Evolutionary conservation across 2,329 filamentous ascomycete genomes (phyloP).

Genomic region (Diaporthe citriasiana): DNA sequence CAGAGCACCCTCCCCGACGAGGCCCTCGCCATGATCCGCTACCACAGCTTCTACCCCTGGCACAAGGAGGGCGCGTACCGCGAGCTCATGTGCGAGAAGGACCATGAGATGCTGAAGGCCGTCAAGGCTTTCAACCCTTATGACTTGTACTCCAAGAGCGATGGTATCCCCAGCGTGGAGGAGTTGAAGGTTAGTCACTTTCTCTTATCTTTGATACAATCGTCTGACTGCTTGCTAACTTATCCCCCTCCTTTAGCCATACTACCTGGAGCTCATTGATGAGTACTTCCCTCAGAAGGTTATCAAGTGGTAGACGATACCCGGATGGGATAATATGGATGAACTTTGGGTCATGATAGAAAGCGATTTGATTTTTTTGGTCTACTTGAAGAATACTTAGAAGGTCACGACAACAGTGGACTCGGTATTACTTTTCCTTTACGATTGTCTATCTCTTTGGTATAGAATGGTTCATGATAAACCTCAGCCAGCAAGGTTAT

Average conservation of each 20-base stretch:
- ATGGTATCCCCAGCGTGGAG: slow-evolving; percentile 81
- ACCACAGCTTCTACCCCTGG: slow-evolving; percentile 95
- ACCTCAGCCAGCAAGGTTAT: neutral
- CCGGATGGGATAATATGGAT: neutral
- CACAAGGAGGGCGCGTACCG: slow-evolving; percentile 84
- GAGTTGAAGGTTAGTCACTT: slow-evolving; percentile 75
- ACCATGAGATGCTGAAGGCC: slow-evolving; percentile 83
- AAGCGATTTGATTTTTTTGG: slow-evolving; percentile 33
- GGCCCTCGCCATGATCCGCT: slow-evolving; percentile 91
- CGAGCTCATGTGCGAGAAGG: slow-evolving; percentile 87
- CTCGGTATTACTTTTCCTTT: neutral
- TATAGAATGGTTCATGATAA: slow-evolving; percentile 8
- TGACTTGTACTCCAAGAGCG: slow-evolving; percentile 92
- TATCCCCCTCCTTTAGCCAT: slow-evolving; percentile 65
- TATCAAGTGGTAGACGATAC: slow-evolving; percentile 73
- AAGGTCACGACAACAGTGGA: neutral
- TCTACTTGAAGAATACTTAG: neutral
- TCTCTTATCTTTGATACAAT: neutral
- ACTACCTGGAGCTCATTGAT: slow-evolving; percentile 81
- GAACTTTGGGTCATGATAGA: slow-evolving; percentile 23
- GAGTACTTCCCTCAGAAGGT: slow-evolving; percentile 80
- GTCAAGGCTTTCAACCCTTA: slow-evolving; percentile 93
- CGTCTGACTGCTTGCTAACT: neutral
- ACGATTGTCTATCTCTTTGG: slow-evolving; percentile 17
- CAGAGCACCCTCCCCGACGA: slow-evolving; percentile 84